Percentiles rank a stretch among this genome's conserved stretches.
phyloP scores from a whole-genome alignment of 2,329 filamentous ascomycete species.

The Microthyrium microscopicum region DNA sequence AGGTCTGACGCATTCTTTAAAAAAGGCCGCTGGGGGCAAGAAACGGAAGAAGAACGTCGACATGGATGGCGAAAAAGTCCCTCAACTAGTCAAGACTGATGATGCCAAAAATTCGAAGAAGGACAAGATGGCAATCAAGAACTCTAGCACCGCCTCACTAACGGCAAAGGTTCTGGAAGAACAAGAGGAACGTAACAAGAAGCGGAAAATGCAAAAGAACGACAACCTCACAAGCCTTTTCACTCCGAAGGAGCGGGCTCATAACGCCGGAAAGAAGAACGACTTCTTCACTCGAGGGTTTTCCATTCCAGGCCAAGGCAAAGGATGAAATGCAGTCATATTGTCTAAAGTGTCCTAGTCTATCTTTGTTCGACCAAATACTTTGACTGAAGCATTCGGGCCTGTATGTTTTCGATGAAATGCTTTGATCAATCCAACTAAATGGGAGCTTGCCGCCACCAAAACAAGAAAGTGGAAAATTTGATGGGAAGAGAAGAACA shows the following conservation, averaged over 20 bases:
- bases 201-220: conserved; percentile 48
- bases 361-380: background rate
- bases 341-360: too few relatives aligned
- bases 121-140: conserved; percentile 56
- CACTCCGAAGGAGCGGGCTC: conserved; percentile 19
- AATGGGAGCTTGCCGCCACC: conserved; percentile 62
- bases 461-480: conserved; percentile 88
- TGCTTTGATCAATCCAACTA: conserved; percentile 64
- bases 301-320: conserved; percentile 16
- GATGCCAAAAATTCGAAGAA: conserved; percentile 17
- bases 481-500: conserved; percentile 87
- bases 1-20: conserved; percentile 71
- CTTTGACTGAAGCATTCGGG: conserved; percentile 10
- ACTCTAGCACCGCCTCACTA: conserved; percentile 66
- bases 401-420: conserved; percentile 68
- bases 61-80: conserved; percentile 12
- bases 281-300: conserved; percentile 36
- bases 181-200: conserved; percentile 67
- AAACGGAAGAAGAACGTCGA: conserved; percentile 61
- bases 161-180: conserved; percentile 78
- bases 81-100: conserved; percentile 4
- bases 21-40: conserved; percentile 51
- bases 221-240: conserved; percentile 33
- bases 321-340: too few relatives aligned
- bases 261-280: conserved; percentile 22